These are phyloP conservation scores for Agapanthus africanus DNA, from an alignment of 106 monocot species.

Conservation along the genomic window DNA sequence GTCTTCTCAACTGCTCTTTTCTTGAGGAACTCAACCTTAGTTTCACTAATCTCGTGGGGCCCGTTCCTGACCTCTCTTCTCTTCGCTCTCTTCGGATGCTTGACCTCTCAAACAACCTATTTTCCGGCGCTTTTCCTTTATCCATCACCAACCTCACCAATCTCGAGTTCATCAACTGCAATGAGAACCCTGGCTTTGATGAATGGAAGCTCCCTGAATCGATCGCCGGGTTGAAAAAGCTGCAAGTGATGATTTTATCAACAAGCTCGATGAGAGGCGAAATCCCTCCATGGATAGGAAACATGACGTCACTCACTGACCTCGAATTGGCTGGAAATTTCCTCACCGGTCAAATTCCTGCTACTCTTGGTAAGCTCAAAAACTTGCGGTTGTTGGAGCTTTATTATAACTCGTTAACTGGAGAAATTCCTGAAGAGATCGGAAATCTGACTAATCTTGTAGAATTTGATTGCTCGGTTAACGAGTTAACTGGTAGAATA, in stretches of 20 bases:
- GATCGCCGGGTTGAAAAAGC: slow-evolving; percentile 35
- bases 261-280: slow-evolving; percentile 61
- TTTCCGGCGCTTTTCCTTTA: slow-evolving; percentile 65
- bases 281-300: slow-evolving; percentile 79
- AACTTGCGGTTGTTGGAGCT: slow-evolving; percentile 68
- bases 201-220: slow-evolving; percentile 57
- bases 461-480: slow-evolving; percentile 84
- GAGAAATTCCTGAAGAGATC: slow-evolving; percentile 65
- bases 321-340: slow-evolving; percentile 75
- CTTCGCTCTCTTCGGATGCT: slow-evolving; percentile 42
- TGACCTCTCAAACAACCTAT: slow-evolving; percentile 70
- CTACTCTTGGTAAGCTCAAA: slow-evolving; percentile 50
- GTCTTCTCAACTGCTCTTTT: slow-evolving; percentile 56
- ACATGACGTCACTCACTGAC: slow-evolving; percentile 84
- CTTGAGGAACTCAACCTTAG: slow-evolving; percentile 65
- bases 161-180: slow-evolving; percentile 64
- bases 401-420: slow-evolving; percentile 71
- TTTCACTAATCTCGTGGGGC: slow-evolving; percentile 39
- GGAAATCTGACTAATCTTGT: slow-evolving; percentile 62
- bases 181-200: slow-evolving; percentile 70
- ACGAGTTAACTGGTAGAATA: slow-evolving; percentile 58
- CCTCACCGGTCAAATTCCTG: slow-evolving; percentile 64
- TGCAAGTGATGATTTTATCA: slow-evolving; percentile 69
- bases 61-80: slow-evolving; percentile 61
- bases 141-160: slow-evolving; percentile 64